phyloP scores from a whole-genome alignment of 2,329 filamentous ascomycete species.

The Trichoderma sp. region DNA sequence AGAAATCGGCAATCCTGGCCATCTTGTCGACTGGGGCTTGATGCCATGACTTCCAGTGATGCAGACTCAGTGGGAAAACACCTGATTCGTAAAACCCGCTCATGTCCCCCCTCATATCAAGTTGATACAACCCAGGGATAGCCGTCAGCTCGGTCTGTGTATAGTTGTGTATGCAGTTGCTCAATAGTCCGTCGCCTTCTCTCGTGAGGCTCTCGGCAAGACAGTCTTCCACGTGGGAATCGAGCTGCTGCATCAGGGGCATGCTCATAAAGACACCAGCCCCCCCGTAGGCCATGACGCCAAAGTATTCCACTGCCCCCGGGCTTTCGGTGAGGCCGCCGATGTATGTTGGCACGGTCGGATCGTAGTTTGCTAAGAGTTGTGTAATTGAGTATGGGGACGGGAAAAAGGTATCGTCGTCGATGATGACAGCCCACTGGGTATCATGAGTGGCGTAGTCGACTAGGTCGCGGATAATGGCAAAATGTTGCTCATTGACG shows the following conservation, averaged over 20 bases:
- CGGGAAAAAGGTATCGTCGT: conserved; percentile 64
- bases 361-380: conserved; percentile 48
- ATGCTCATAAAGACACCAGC: conserved; percentile 58
- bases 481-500: conserved; percentile 57
- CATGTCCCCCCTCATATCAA: conserved; percentile 54
- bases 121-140: conserved; percentile 55
- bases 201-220: conserved; percentile 40
- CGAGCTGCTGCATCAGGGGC: conserved; percentile 49
- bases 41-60: conserved; percentile 65
- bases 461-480: conserved; percentile 51
- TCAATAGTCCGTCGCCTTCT: conserved; percentile 55
- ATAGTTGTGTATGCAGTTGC: conserved; percentile 55
- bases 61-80: conserved; percentile 52
- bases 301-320: conserved; percentile 49
- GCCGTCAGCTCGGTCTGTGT: conserved; percentile 54
- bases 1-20: conserved; percentile 36
- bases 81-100: conserved; percentile 62
- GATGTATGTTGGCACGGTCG: conserved; percentile 50
- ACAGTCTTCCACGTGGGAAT: conserved; percentile 48
- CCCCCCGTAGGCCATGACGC: conserved; percentile 60
- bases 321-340: conserved; percentile 59
- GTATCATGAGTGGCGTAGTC: conserved; percentile 42
- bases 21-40: conserved; percentile 36
- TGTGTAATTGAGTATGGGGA: conserved; percentile 50
- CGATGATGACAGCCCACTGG: conserved; percentile 56